phyloP scores from a whole-genome alignment of 2,329 filamentous ascomycete species.

The Cytospora piceicola region DNA sequence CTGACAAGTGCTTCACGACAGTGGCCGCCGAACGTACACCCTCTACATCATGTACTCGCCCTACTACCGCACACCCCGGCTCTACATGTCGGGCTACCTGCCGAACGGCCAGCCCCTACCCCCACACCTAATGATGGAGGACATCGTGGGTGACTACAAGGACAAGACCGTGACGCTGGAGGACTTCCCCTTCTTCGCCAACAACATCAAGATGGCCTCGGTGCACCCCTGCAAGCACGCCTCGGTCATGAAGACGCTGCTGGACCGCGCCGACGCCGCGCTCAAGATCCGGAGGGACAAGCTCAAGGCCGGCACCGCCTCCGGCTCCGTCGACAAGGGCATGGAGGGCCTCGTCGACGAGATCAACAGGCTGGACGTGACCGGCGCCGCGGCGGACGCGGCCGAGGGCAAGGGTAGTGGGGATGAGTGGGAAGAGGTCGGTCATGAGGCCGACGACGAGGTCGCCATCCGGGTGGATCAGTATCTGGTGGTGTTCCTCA shows the following conservation, averaged over 20 bases:
- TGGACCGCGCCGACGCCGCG: constrained; percentile 92
- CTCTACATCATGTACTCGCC: constrained; percentile 98
- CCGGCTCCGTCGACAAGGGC: constrained; percentile 54
- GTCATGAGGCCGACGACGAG: constrained; percentile 70
- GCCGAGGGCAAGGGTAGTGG: constrained; percentile 53
- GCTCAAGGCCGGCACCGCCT: constrained; percentile 64
- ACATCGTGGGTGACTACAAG: constrained; percentile 47
- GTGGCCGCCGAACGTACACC: constrained; percentile 88
- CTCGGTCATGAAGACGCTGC: constrained; percentile 94
- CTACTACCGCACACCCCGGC: constrained; percentile 92
- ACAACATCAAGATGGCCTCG: constrained; percentile 91
- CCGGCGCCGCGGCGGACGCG: constrained; percentile 49
- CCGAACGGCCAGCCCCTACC: constrained; percentile 65
- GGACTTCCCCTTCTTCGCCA: constrained; percentile 93
- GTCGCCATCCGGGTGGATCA: constrained; percentile 86
- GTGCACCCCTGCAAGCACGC: constrained; percentile 98
- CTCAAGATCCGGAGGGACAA: constrained; percentile 87
- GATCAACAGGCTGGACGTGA: constrained; percentile 66
- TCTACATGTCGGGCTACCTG: constrained; percentile 91
- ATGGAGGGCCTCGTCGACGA: constrained; percentile 89
- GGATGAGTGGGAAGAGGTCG: constrained; percentile 70
- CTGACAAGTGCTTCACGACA: constrained; percentile 43
- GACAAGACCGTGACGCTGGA: constrained; percentile 95
- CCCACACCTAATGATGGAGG: constrained; percentile 45
- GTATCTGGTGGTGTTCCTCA: constrained; percentile 84